These are phyloP conservation scores for Gossypium schwendimanii DNA, from an alignment of 441 rosid species.

Conservation along the genomic window DNA sequence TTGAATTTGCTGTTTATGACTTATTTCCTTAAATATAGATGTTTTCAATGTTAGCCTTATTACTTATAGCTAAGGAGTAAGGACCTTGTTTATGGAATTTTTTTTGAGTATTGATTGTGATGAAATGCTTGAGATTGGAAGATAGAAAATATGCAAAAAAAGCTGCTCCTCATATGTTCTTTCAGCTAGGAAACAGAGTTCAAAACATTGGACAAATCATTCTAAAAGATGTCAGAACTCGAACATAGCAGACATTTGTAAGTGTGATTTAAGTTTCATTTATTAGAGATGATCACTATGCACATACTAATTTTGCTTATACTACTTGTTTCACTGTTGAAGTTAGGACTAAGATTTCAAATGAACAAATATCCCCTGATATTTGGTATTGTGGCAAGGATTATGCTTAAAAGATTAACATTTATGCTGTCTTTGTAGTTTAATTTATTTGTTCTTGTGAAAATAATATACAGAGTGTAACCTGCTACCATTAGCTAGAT, in stretches of 20 bases:
- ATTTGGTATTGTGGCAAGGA: not conserved
- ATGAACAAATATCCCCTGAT: not conserved
- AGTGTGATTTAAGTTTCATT: not conserved
- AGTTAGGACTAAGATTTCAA: not conserved
- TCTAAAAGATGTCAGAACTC: not conserved
- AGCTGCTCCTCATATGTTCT: too few species aligned
- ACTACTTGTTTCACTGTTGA: not conserved
- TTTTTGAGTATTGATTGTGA: too few species aligned
- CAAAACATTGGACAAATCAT: not conserved
- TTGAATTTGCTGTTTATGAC: too few species aligned
- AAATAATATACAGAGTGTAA: not conserved
- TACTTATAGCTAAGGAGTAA: too few species aligned
- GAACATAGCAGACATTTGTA: not conserved
- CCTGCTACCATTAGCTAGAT: not conserved
- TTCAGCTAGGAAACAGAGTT: too few species aligned
- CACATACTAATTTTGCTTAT: not conserved
- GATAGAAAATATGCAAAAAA: too few species aligned
- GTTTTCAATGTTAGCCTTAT: too few species aligned
- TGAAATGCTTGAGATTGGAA: too few species aligned
- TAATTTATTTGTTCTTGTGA: not conserved
- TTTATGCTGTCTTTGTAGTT: not conserved
- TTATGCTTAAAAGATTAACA: not conserved
- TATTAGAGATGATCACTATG: not conserved
- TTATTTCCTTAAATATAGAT: too few species aligned
- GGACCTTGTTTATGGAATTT: too few species aligned